Evolutionary conservation across 1,284 basidiomycete species (phyloP), one percentile per base, ranked within the genome.

Genomic region (Gomphus sp.): DNA sequence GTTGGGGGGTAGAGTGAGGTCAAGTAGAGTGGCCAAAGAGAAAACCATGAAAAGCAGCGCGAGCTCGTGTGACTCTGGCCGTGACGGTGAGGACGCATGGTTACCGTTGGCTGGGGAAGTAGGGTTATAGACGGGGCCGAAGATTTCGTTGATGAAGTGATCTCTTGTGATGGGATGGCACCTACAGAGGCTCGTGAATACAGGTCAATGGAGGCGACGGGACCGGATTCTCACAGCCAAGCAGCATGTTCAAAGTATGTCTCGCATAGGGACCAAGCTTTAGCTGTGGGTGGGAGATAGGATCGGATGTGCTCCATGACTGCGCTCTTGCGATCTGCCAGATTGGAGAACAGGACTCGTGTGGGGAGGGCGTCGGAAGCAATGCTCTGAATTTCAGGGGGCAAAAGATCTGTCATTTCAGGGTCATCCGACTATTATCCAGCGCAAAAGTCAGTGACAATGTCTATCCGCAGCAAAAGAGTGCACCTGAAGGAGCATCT

Each of bases 191-290:
- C 16, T 12, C 14, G 33, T 6, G 22, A 33, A 52, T 47, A 36
- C 5, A 36, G 34, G 10, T 31, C 41, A 45, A 39, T 12, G 33
- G 31, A n/a, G 53, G 6, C 37, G 44, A 45, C 22, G 55, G 25
- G 34, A 25, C 49, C n/a, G 18, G 45, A 44, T 31, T 10, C 58
- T 52, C 28, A 59, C 67, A 88, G 87, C 87, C 87, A 89, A 0
- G 84, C 83, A 1, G 85, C 83, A 64, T 85, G 82, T 28, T 84
- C 81, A 52, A 88, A 76, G 68, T 89, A 89, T 12, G 86, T 74
- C 28, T 80, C 76, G 63, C 77, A 78, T 31, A 88, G 73, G 18
- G 78, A 74, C 48, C 69, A 72, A 1, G 81, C 80, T 51, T 84
- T 81, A 4, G 71, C 66, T 76, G 80, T 84, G 0, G 77, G 69